phyloP scores from a whole-genome alignment of 2,329 filamentous ascomycete species.

The Emericellopsis cladophorae region DNA sequence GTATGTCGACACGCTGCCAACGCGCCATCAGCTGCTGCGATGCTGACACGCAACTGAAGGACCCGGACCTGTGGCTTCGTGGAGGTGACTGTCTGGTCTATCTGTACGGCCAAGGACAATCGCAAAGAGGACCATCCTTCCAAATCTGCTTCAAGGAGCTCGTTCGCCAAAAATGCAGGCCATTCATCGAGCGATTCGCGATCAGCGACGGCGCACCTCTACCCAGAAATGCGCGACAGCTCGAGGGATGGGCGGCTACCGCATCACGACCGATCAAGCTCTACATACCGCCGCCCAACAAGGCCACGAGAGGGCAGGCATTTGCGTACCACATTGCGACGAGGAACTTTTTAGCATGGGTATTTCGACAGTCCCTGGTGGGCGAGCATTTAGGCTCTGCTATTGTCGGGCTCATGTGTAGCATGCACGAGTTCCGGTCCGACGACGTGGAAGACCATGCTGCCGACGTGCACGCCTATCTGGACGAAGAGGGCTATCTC shows the following conservation, averaged over 20 bases:
- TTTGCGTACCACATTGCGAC: constrained; percentile 55
- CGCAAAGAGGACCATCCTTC: constrained; percentile 54
- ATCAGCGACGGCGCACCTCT: constrained; percentile 13
- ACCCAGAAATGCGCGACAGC: constrained; percentile 12
- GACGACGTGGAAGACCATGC: constrained; percentile 36
- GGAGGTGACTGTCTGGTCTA: constrained; percentile 59
- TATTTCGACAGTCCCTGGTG: constrained; percentile 52
- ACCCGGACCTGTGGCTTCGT: constrained; percentile 57
- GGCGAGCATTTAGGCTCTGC: constrained; percentile 52
- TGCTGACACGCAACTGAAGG: constrained; percentile 20
- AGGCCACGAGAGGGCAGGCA: constrained; percentile 36
- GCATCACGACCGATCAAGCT: constrained; percentile 36
- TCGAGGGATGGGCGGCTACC: constrained; percentile 18
- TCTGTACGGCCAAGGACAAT: constrained; percentile 53
- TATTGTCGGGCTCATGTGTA: constrained; percentile 50
- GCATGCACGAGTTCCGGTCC: constrained; percentile 49
- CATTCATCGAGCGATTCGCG: constrained; percentile 43
- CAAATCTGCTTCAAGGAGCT: constrained; percentile 47
- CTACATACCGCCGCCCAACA: constrained; percentile 54
- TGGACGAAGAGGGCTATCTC: constrained; percentile 57
- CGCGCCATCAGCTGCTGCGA: too few relatives aligned
- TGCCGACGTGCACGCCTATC: constrained; percentile 49
- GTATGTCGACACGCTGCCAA: constrained; percentile 18
- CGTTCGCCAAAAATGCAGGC: constrained; percentile 42
- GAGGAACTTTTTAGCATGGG: constrained; percentile 65